phyloP scores from a whole-genome alignment of 352 stramenopile genomes.

The Pythium aphanidermatum region DNA sequence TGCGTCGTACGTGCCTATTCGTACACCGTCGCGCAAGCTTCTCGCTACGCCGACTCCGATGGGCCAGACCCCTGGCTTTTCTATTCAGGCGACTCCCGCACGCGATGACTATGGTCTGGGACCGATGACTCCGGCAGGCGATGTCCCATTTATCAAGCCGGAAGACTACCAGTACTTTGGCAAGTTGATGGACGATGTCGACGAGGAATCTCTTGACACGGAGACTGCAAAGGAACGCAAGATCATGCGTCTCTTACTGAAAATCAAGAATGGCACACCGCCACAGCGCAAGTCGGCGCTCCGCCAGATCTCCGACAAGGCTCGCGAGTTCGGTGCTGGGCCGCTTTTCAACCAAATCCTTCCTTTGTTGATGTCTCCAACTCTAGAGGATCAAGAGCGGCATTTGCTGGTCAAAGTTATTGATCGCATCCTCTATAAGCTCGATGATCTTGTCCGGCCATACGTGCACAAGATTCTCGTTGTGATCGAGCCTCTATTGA shows the following conservation, averaged over 20 bases:
- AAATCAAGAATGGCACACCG: slow-evolving; percentile 99
- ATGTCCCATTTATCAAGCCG: slow-evolving; percentile 97
- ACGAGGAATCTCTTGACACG: slow-evolving; percentile 82
- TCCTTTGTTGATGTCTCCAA: slow-evolving; percentile 97
- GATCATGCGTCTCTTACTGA: slow-evolving; percentile 98
- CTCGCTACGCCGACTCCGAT: slow-evolving; percentile 95
- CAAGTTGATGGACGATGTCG: slow-evolving; percentile 91
- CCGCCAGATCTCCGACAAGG: slow-evolving; percentile 97
- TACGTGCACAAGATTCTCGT: slow-evolving; percentile 99
- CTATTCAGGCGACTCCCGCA: slow-evolving; percentile 74
- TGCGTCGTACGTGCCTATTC: slow-evolving; percentile 93
- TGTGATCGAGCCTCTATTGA: slow-evolving; percentile 98
- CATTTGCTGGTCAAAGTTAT: slow-evolving; percentile 99
- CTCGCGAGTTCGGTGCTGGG: slow-evolving; percentile 94
- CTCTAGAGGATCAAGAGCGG: slow-evolving; percentile 98
- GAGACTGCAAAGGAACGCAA: slow-evolving; percentile 95
- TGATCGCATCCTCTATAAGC: slow-evolving; percentile 98
- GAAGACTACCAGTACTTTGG: slow-evolving; percentile 99
- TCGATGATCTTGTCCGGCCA: slow-evolving; percentile 98
- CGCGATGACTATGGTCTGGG: slow-evolving; percentile 74
- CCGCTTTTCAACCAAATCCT: slow-evolving; percentile 99
- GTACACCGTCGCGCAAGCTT: slow-evolving; percentile 93
- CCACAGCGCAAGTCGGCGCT: slow-evolving; percentile 95
- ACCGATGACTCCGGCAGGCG: slow-evolving; percentile 54
- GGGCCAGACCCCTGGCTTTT: slow-evolving; percentile 88